phyloP scores from a whole-genome alignment of 2,329 filamentous ascomycete species.

The Plenodomus biglobosus region DNA sequence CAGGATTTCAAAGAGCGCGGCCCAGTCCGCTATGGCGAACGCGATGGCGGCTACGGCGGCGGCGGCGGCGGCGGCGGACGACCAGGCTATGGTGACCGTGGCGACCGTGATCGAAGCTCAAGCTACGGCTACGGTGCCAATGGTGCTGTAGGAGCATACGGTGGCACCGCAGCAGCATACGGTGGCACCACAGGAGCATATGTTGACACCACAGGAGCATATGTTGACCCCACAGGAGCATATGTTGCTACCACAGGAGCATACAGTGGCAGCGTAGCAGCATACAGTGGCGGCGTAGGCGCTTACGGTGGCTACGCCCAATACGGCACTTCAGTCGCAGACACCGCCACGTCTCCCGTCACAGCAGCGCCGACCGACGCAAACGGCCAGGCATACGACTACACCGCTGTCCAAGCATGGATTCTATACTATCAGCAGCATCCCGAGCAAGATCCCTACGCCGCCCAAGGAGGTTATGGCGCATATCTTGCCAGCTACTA shows the following conservation, averaged over 20 bases:
- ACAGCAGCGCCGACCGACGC: conserved; percentile 48
- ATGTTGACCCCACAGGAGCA: too few species aligned
- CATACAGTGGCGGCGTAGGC: too few species aligned
- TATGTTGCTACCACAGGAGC: too few species aligned
- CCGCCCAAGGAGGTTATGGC: conserved; percentile 77
- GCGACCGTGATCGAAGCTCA: conserved; percentile 45
- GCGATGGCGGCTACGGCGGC: conserved; percentile 43
- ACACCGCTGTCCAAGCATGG: conserved; percentile 82
- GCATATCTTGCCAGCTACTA: conserved; percentile 31
- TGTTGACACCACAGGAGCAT: too few species aligned
- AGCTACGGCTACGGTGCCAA: conserved; percentile 44
- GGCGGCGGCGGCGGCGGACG: conserved; percentile 39
- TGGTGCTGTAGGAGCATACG: conserved; percentile 37
- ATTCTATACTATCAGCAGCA: conserved; percentile 60
- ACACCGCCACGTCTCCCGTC: conserved; percentile 35
- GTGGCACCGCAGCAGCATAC: too few species aligned
- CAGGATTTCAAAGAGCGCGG: conserved; percentile 79
- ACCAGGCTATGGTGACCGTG: conserved; percentile 46
- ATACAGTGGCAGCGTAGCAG: too few species aligned
- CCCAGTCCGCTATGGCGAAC: conserved; percentile 49
- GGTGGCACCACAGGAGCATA: too few species aligned
- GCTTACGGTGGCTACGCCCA: conserved; percentile 37
- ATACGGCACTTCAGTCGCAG: not conserved
- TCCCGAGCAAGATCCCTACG: conserved; percentile 86
- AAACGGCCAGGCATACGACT: conserved; percentile 57